Percentiles rank a stretch among this genome's conserved stretches.
phyloP scores from a whole-genome alignment of 352 stramenopile genomes.

The Pythium coloratum region DNA sequence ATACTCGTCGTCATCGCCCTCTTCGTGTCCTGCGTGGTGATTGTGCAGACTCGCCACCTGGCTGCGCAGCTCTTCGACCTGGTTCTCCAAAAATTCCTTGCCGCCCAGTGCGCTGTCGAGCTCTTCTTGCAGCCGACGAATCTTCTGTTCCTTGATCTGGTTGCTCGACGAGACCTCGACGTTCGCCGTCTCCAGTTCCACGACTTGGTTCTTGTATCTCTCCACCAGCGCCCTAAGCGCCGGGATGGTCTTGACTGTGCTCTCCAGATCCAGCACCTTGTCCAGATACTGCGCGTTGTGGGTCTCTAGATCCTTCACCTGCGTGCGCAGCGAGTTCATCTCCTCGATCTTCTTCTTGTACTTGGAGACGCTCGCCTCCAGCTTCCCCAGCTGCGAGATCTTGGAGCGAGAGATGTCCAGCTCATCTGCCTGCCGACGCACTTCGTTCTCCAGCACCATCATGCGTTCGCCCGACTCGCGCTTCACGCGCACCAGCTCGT shows the following conservation, averaged over 20 bases:
- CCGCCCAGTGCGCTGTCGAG: conserved; percentile 75
- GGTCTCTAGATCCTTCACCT: conserved; percentile 77
- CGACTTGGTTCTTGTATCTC: conserved; percentile 89
- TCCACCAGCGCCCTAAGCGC: conserved; percentile 76
- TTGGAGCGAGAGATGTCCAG: conserved; percentile 88
- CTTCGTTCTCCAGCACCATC: conserved; percentile 83
- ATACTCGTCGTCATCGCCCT: conserved; percentile 28
- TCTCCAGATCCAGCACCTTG: conserved; percentile 84
- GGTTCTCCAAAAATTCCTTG: conserved; percentile 85
- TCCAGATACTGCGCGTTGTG: conserved; percentile 83
- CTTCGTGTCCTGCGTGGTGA: conserved; percentile 35
- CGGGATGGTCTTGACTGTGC: conserved; percentile 85
- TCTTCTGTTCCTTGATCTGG: conserved; percentile 83
- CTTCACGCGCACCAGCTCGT: conserved; percentile 72
- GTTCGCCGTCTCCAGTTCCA: conserved; percentile 82
- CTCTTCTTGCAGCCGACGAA: conserved; percentile 80
- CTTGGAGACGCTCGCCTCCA: conserved; percentile 78
- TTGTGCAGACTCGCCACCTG: conserved; percentile 66
- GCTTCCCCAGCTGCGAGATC: conserved; percentile 72
- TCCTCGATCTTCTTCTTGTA: conserved; percentile 89
- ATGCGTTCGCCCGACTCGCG: conserved; percentile 72
- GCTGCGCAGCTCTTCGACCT: conserved; percentile 75
- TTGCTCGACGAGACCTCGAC: conserved; percentile 76
- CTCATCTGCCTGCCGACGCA: conserved; percentile 83
- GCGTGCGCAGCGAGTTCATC: conserved; percentile 73